These are phyloP conservation scores for Cryptosporidium xiaoi DNA, from an alignment of 169 alveolate species.

Conservation along the genomic window DNA sequence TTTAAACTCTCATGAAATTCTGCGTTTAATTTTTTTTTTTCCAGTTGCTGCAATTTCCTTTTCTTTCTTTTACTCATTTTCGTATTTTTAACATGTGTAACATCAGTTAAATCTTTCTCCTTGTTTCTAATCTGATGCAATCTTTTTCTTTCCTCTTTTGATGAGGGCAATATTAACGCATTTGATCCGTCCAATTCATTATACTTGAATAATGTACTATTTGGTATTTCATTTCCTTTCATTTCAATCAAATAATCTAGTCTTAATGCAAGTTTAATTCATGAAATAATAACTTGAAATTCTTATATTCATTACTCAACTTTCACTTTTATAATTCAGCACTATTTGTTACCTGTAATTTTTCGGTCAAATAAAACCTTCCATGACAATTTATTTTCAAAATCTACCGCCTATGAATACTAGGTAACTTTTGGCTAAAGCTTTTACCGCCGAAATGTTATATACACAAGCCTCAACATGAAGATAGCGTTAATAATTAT, in stretches of 20 bases:
- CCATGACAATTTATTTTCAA: not conserved
- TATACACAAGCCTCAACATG: no score
- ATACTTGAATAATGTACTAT: not conserved
- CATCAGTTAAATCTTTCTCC: not conserved
- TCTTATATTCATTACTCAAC: no score
- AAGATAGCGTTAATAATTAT: no score
- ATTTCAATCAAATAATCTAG: not conserved
- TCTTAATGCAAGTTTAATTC: no score
- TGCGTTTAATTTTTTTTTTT: conserved; percentile 18
- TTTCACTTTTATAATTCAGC: no score
- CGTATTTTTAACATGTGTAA: not conserved
- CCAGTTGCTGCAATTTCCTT: conserved; percentile 50
- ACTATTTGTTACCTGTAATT: not conserved
- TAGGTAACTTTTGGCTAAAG: no score
- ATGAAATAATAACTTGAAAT: no score
- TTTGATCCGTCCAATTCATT: conserved; percentile 32
- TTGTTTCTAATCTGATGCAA: conserved; percentile 3
- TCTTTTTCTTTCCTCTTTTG: conserved; percentile 45
- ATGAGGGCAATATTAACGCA: conserved; percentile 39
- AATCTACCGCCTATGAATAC: no score
- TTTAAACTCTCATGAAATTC: conserved; percentile 34
- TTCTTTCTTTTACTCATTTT: conserved; percentile 53
- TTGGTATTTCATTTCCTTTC: conserved; percentile 4
- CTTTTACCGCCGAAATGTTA: no score
- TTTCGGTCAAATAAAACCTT: not conserved